phyloP scores from a whole-genome alignment of 1,139 yeast species.

The Geotrichum phurueaensis region DNA sequence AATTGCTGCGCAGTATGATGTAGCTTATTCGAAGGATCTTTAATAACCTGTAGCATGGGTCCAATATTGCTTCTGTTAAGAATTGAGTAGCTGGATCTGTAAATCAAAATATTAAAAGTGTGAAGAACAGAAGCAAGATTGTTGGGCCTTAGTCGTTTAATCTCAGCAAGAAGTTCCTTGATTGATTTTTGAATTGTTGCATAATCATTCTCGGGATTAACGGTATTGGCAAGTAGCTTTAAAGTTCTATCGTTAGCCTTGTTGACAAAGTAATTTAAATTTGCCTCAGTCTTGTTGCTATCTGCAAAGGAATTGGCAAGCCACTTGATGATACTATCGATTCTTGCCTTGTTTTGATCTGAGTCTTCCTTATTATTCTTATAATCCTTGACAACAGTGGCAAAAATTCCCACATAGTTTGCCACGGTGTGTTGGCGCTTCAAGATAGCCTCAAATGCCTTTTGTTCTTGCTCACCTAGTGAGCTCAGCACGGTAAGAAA shows the following conservation, averaged over 20 bases:
- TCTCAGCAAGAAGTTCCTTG: constrained; percentile 44
- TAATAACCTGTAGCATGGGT: constrained; percentile 46
- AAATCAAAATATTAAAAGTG: constrained; percentile 47
- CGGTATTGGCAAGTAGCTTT: constrained; percentile 19
- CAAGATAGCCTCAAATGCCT: constrained; percentile 62
- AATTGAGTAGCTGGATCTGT: constrained; percentile 55
- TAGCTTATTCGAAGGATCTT: constrained; percentile 35
- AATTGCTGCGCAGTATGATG: constrained; percentile 45
- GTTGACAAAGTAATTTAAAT: constrained; percentile 46
- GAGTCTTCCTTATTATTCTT: constrained; percentile 21
- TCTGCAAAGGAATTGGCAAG: constrained; percentile 44
- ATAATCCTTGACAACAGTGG: constrained; percentile 34
- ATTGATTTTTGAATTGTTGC: constrained; percentile 53
- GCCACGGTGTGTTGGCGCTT: constrained; percentile 49
- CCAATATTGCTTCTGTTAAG: constrained; percentile 63
- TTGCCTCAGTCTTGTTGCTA: constrained; percentile 47
- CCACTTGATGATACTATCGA: constrained; percentile 62
- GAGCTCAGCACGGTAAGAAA: constrained; percentile 45
- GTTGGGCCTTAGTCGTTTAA: constrained; percentile 2
- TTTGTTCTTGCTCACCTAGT: constrained; percentile 53
- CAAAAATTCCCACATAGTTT: constrained; percentile 41
- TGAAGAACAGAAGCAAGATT: neutral
- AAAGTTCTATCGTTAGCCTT: constrained; percentile 10
- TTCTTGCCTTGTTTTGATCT: constrained; percentile 35
- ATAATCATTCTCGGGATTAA: constrained; percentile 56